Conservation (phyloP, 192 early-diverging fungal genomes). For the Coemansia sp. region DNA sequence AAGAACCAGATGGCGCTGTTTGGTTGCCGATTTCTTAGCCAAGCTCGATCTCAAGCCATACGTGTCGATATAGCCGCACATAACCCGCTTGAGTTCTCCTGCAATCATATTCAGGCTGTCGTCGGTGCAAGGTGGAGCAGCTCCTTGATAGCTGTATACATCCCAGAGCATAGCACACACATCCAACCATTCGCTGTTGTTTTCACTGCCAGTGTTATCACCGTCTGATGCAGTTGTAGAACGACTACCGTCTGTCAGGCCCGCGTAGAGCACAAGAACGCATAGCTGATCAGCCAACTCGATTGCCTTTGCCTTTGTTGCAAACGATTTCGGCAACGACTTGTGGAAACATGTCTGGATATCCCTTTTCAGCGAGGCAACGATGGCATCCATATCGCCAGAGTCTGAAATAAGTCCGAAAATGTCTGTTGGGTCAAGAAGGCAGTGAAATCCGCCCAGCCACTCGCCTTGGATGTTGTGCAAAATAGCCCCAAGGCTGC, state of each 20-base stretch:
- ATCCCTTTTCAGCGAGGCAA: constrained; percentile 2
- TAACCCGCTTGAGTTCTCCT: constrained; percentile 61
- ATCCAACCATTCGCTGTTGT: constrained; percentile 36
- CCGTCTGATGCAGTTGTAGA: constrained; percentile 55
- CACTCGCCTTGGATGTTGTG: constrained; percentile 71
- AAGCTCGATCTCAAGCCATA: constrained; percentile 56
- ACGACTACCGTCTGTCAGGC: constrained; percentile 49
- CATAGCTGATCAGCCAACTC: constrained; percentile 39
- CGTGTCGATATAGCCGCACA: constrained; percentile 57
- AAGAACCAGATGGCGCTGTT: constrained; percentile 69
- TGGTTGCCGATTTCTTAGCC: constrained; percentile 17
- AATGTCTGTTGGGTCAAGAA: constrained; percentile 19
- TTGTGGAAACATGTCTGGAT: constrained; percentile 23
- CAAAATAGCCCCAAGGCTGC: constrained; percentile 63
- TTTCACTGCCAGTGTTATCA: constrained; percentile 7
- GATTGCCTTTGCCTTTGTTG: constrained; percentile 24
- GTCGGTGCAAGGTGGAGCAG: constrained; percentile 16
- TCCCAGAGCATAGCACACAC: constrained; percentile 48
- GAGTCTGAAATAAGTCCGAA: neutral
- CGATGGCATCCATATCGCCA: neutral
- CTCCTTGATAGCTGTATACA: constrained; percentile 64
- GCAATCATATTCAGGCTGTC: constrained; percentile 66
- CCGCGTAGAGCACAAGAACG: constrained; percentile 55
- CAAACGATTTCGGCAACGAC: constrained; percentile 20
- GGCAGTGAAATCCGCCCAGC: constrained; percentile 78